Percentiles rank a stretch among this genome's conserved stretches.
These are phyloP conservation scores for Capronia epimyces DNA, from an alignment of 2,329 filamentous ascomycete genomes.

Conservation along the genomic window DNA sequence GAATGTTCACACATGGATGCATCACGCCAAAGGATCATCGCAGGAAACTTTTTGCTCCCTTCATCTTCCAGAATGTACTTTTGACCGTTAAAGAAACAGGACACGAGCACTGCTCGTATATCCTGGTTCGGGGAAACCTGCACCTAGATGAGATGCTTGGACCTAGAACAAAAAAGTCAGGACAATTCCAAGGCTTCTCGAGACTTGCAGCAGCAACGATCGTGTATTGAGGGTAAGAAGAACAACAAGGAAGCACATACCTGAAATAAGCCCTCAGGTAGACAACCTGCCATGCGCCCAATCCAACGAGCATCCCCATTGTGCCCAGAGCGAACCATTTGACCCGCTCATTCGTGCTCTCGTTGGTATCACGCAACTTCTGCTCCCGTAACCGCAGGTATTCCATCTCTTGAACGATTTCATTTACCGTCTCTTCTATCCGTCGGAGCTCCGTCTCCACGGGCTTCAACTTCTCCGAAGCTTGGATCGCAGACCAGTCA, in stretches of 20 bases:
- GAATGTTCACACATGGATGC: conserved; percentile 1
- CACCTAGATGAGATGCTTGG: conserved; percentile 68
- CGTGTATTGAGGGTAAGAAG: background rate
- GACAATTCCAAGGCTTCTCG: conserved; percentile 3
- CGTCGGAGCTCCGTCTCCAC: conserved; percentile 89
- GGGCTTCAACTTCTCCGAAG: conserved; percentile 94
- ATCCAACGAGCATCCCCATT: conserved; percentile 79
- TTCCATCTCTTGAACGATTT: conserved; percentile 93
- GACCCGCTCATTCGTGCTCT: conserved; percentile 97
- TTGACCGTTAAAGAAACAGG: background rate
- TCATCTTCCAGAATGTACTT: conserved; percentile 4
- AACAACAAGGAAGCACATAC: conserved; percentile 40
- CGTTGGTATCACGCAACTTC: conserved; percentile 95
- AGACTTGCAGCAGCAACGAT: background rate
- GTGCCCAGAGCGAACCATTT: conserved; percentile 98
- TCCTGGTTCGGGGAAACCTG: too few relatives aligned
- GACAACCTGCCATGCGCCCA: conserved; percentile 96
- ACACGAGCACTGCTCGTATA: conserved; percentile 7
- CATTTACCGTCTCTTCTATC: conserved; percentile 82
- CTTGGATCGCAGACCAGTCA: conserved; percentile 95
- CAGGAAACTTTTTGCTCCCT: background rate
- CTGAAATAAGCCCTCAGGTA: conserved; percentile 97
- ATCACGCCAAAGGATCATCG: conserved; percentile 1
- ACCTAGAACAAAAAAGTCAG: conserved; percentile 40
- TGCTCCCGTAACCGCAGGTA: conserved; percentile 86